Conservation (phyloP, 2,329 filamentous ascomycete genomes). For the Pestalotiopsis sp. region DNA sequence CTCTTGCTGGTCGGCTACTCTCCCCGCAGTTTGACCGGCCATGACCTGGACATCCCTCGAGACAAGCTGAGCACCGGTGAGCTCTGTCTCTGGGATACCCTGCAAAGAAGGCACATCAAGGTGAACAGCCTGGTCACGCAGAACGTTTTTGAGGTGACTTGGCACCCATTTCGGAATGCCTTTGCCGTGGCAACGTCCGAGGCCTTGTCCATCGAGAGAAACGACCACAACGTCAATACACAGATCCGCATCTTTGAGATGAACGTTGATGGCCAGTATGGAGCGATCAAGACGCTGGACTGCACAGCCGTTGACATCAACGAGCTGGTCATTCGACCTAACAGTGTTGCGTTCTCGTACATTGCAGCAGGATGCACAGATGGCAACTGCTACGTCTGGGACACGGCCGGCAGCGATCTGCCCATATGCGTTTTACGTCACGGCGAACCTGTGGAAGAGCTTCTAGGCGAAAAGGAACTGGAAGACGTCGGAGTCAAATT, state of each 20-base stretch:
- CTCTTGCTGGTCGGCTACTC: conserved; percentile 65
- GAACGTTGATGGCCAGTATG: conserved; percentile 37
- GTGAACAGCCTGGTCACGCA: conserved; percentile 54
- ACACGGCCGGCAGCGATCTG: conserved; percentile 55
- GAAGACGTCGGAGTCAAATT: conserved; percentile 67
- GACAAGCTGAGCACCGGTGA: conserved; percentile 61
- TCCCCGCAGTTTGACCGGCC: conserved; percentile 52
- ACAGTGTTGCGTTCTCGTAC: conserved; percentile 51
- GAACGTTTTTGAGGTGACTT: conserved; percentile 66
- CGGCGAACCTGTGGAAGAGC: conserved; percentile 41
- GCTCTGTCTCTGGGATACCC: conserved; percentile 60
- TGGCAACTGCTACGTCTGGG: conserved; percentile 65
- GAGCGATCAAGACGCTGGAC: conserved; percentile 56
- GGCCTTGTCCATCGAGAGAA: conserved; percentile 39
- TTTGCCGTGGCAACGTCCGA: conserved; percentile 63
- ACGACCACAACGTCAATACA: conserved; percentile 48
- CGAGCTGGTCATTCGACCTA: conserved; percentile 60
- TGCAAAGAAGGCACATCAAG: conserved; percentile 42
- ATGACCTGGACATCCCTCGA: conserved; percentile 61
- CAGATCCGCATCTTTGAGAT: conserved; percentile 58
- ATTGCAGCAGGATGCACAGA: conserved; percentile 64
- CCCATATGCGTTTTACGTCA: conserved; percentile 59
- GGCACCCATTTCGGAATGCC: conserved; percentile 56
- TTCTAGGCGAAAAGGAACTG: conserved; percentile 47
- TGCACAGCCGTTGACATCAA: conserved; percentile 64